These are phyloP conservation scores for Penicillium psychrosexuale DNA, from an alignment of 2,329 filamentous ascomycete genomes.

Conservation along the genomic window DNA sequence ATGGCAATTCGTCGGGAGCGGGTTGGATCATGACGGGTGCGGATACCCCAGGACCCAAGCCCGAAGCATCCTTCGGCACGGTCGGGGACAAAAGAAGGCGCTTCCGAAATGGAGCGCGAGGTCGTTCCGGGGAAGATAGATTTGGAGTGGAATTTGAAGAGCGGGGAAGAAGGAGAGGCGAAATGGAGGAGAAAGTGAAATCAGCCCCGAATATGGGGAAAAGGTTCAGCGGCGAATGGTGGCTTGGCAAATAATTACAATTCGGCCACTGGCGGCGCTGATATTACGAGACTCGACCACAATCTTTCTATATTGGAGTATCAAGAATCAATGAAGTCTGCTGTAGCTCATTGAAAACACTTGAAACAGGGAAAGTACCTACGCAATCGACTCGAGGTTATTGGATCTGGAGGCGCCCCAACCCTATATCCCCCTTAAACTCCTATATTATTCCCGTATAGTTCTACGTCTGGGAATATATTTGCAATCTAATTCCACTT, in stretches of 20 bases:
- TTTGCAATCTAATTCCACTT: too few relatives aligned
- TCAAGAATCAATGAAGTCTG: background rate
- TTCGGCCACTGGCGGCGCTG: slow-evolving; percentile 14
- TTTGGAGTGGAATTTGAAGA: background rate
- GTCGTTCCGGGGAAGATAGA: slow-evolving; percentile 8
- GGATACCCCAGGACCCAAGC: slow-evolving; percentile 33
- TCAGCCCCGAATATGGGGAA: slow-evolving; percentile 32
- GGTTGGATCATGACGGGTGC: slow-evolving; percentile 40
- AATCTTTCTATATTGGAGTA: background rate
- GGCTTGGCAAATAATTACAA: slow-evolving; percentile 26
- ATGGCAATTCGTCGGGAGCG: slow-evolving; percentile 33
- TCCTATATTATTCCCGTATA: background rate
- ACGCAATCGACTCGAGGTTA: slow-evolving; percentile 1
- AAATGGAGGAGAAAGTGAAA: slow-evolving; percentile 20
- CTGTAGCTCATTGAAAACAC: background rate
- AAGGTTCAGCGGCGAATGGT: slow-evolving; percentile 26
- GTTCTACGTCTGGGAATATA: too few relatives aligned
- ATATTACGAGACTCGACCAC: slow-evolving; percentile 12
- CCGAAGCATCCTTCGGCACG: slow-evolving; percentile 34
- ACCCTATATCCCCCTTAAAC: background rate
- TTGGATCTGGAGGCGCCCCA: background rate
- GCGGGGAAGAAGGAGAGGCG: slow-evolving; percentile 2
- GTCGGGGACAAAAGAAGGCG: background rate
- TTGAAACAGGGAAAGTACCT: background rate
- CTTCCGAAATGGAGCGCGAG: background rate